These are phyloP conservation scores for Priceomyces fermenticarens DNA, from an alignment of 805 yeast species.

Conservation along the genomic window DNA sequence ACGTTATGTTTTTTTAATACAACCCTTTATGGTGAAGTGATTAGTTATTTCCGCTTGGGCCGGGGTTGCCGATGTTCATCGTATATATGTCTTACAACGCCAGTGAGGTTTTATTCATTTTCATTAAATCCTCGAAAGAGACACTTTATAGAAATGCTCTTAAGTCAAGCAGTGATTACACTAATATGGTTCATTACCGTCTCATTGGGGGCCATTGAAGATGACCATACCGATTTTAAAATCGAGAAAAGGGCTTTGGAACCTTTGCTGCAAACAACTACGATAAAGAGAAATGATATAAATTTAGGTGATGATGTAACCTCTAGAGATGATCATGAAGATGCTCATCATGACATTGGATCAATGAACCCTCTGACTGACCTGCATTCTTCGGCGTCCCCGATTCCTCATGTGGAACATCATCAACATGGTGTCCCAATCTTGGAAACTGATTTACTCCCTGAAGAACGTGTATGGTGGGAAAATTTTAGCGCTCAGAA, in stretches of 20 bases:
- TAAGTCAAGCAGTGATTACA: background rate
- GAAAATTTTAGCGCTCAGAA: conserved; percentile 66
- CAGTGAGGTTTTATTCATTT: background rate
- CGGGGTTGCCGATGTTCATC: background rate
- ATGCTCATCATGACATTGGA: conserved; percentile 8
- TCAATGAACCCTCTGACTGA: background rate
- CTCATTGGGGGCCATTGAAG: too few species aligned
- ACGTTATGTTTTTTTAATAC: too few species aligned
- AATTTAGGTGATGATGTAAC: background rate
- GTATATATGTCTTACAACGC: background rate
- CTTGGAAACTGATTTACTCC: conserved; percentile 59
- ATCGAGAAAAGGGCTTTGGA: background rate
- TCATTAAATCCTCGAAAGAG: background rate
- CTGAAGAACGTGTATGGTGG: conserved; percentile 79
- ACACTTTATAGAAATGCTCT: background rate
- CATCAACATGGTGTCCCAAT: conserved; percentile 75
- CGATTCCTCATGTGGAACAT: conserved; percentile 33
- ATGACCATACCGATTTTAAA: too few species aligned
- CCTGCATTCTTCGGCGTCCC: conserved; percentile 9
- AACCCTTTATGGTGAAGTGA: too few species aligned
- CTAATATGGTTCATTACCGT: background rate
- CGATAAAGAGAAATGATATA: background rate
- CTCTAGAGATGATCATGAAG: conserved; percentile 13
- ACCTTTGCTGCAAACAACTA: background rate
- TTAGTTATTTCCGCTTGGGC: background rate